phyloP scores from a whole-genome alignment of 2,329 filamentous ascomycete genomes.

The Neonectria sp. region DNA sequence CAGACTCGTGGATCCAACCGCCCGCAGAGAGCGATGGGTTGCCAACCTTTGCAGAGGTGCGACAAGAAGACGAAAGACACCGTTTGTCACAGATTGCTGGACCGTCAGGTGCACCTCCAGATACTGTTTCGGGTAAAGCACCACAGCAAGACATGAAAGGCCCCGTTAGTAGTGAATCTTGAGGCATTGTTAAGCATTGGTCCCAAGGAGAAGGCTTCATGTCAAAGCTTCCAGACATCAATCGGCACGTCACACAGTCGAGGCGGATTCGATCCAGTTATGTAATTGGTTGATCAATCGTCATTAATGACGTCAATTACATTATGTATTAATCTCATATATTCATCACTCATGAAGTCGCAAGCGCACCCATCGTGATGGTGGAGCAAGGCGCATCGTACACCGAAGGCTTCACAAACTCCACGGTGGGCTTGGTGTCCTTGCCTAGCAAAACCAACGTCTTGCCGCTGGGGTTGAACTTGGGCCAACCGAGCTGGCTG shows the following conservation, averaged over 20 bases:
- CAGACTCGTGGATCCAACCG: neutral
- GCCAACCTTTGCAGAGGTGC: neutral
- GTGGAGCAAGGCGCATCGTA: constrained; percentile 41
- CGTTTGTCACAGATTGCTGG: neutral
- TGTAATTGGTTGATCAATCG: neutral
- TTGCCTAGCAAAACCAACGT: constrained; percentile 39
- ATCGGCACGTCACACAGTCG: neutral
- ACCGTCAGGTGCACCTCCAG: neutral
- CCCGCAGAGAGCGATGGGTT: neutral
- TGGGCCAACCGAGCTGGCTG: constrained; percentile 43
- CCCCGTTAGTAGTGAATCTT: neutral
- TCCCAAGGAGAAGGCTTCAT: neutral
- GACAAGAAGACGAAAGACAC: neutral
- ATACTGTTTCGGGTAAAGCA: neutral
- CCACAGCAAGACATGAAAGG: neutral
- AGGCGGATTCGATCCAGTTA: neutral
- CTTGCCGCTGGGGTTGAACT: constrained; percentile 33
- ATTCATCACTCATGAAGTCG: constrained; percentile 11
- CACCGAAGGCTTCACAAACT: constrained; percentile 29
- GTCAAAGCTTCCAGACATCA: no score
- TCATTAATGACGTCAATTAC: neutral
- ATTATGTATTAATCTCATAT: neutral
- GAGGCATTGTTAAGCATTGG: neutral
- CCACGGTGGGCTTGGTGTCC: neutral
- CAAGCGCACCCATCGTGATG: constrained; percentile 37